Percentiles rank a stretch among this genome's conserved stretches.
Conservation (phyloP, 768 basidiomycete genomes). For the Agaricus blazei region DNA sequence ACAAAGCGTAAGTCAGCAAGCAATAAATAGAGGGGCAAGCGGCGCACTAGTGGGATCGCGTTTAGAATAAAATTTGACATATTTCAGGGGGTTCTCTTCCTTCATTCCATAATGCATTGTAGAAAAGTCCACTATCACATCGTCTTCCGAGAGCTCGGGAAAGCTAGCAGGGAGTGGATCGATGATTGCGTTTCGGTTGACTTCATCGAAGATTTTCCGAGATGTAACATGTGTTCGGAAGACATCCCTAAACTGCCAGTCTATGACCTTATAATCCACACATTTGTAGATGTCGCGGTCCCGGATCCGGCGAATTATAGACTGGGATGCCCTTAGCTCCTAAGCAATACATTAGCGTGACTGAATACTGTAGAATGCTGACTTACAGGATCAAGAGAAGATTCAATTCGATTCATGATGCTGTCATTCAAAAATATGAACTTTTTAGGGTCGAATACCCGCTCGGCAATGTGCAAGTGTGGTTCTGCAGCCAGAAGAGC, state of each 20-base stretch:
- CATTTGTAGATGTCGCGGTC: conserved; percentile 62
- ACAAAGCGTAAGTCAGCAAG: neutral
- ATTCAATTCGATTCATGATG: conserved; percentile 57
- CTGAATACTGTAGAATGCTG: neutral
- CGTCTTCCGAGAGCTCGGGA: conserved; percentile 31
- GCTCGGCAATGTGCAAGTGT: conserved; percentile 51
- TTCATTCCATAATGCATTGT: conserved; percentile 77
- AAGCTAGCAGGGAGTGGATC: conserved; percentile 16
- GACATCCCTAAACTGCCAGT: conserved; percentile 31
- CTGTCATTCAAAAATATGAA: conserved; percentile 67
- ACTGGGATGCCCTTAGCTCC: conserved; percentile 55
- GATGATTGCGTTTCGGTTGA: conserved; percentile 25
- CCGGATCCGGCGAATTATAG: conserved; percentile 57
- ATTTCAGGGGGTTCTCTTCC: conserved; percentile 62
- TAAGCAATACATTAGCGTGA: conserved; percentile 19
- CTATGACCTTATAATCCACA: conserved; percentile 58
- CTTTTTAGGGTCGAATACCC: conserved; percentile 50
- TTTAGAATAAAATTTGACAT: conserved; percentile 73
- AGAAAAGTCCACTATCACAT: conserved; percentile 62
- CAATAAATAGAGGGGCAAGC: neutral
- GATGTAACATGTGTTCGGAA: conserved; percentile 37
- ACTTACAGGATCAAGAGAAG: conserved; percentile 44
- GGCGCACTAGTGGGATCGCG: conserved; percentile 48
- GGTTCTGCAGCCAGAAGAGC: conserved; percentile 65
- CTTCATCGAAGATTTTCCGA: conserved; percentile 34